These are phyloP conservation scores for Apiospora phragmitis DNA, from an alignment of 2,329 filamentous ascomycete species.

Conservation along the genomic window DNA sequence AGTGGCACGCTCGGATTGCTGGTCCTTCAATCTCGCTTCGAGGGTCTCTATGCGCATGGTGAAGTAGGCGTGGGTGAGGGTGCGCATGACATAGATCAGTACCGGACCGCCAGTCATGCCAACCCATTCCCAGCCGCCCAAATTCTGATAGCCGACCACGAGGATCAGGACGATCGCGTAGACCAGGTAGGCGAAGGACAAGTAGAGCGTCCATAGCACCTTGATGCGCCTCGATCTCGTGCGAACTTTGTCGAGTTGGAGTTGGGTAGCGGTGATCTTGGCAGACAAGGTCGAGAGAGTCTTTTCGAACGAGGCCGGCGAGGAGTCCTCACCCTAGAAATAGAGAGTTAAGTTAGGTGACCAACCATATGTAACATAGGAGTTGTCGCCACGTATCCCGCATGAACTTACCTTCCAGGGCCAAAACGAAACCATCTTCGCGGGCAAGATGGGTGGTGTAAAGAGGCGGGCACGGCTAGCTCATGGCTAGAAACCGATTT, in stretches of 20 bases:
- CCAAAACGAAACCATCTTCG: conserved; percentile 80
- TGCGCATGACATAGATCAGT: conserved; percentile 76
- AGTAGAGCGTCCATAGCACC: conserved; percentile 87
- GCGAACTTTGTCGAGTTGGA: conserved; percentile 72
- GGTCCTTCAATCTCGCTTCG: conserved; percentile 67
- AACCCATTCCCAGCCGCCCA: conserved; percentile 76
- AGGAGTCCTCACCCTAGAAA: conserved; percentile 72
- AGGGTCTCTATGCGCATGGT: conserved; percentile 76
- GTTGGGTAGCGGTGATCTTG: conserved; percentile 77
- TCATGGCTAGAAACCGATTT: conserved; percentile 21
- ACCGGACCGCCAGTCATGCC: conserved; percentile 77
- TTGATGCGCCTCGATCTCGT: conserved; percentile 75
- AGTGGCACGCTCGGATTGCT: conserved; percentile 76
- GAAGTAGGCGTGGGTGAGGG: conserved; percentile 68
- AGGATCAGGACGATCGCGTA: conserved; percentile 79
- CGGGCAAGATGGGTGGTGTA: neutral
- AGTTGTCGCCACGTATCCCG: neutral
- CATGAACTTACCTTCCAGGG: conserved; percentile 68
- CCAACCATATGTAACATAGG: conserved; percentile 10
- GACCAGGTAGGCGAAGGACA: conserved; percentile 86
- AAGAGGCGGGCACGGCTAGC: conserved; percentile 11
- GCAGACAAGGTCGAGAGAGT: conserved; percentile 76
- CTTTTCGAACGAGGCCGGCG: conserved; percentile 92
- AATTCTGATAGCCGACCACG: conserved; percentile 80
- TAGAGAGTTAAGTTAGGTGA: conserved; percentile 10